Evolutionary conservation across 176 grass and related monocot genomes (phyloP).

Genomic region (Saccharum spontaneum): DNA sequence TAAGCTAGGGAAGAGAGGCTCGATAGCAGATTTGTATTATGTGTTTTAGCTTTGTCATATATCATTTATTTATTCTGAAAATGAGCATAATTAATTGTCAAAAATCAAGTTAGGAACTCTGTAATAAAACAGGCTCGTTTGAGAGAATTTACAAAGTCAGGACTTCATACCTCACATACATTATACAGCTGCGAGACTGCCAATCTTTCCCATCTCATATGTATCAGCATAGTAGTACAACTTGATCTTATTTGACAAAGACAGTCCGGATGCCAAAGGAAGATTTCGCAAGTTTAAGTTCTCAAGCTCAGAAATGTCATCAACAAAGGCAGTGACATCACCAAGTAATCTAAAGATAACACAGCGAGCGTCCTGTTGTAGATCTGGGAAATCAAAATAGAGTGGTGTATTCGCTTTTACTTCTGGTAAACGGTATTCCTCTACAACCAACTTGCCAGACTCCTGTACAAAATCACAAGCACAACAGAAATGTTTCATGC

Average conservation of each 20-base stretch:
- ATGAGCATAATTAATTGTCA: not conserved
- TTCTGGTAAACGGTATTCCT: conserved; percentile 88
- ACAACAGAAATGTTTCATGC: conserved; percentile 19
- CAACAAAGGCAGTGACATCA: conserved; percentile 76
- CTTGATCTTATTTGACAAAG: conserved; percentile 89
- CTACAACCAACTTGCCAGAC: conserved; percentile 64
- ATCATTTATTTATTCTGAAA: not conserved
- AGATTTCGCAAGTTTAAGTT: conserved; percentile 67
- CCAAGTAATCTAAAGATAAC: conserved; percentile 85
- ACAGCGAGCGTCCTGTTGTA: conserved; percentile 56
- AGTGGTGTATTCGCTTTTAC: conserved; percentile 62
- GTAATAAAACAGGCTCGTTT: not conserved
- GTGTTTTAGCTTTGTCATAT: not conserved
- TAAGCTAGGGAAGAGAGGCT: not conserved
- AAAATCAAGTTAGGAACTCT: conserved; percentile 9
- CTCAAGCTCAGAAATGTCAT: conserved; percentile 86
- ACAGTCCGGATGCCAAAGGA: conserved; percentile 75
- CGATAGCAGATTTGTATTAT: not conserved
- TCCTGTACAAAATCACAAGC: conserved; percentile 57
- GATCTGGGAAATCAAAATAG: conserved; percentile 90
- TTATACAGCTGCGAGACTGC: conserved; percentile 71
- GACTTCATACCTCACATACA: conserved; percentile 33
- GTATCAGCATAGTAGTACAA: conserved; percentile 92
- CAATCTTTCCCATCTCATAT: conserved; percentile 88
- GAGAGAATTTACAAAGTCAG: conserved; percentile 13